A percentile compares a stretch with the other conserved stretches of the same genome.
phyloP scores from a whole-genome alignment of 2,329 filamentous ascomycete species.

The Epicoccum sorghinum region DNA sequence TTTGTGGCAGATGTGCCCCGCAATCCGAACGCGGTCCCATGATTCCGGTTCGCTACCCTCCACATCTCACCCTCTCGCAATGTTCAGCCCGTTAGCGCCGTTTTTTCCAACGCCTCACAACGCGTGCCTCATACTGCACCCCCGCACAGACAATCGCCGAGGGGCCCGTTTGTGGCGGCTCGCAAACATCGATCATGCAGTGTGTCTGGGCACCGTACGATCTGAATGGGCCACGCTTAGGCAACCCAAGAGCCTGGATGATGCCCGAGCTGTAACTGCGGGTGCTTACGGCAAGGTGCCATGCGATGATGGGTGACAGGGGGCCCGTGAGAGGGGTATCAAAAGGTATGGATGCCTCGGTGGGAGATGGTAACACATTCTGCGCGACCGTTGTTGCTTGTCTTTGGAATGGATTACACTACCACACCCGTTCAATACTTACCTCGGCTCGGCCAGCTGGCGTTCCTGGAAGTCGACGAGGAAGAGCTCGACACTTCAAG shows the following conservation, averaged over 20 bases:
- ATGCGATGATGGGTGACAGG: slow-evolving; percentile 22
- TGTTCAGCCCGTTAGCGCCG: slow-evolving; percentile 5
- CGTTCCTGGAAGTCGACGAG: slow-evolving; percentile 39
- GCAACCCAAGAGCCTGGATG: slow-evolving; percentile 14
- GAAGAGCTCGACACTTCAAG: slow-evolving; percentile 39
- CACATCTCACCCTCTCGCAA: slow-evolving; percentile 14
- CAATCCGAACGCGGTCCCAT: slow-evolving; percentile 5
- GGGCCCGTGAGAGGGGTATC: slow-evolving; percentile 19
- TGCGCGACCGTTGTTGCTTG: slow-evolving; percentile 16
- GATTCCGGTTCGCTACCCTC: slow-evolving; percentile 10
- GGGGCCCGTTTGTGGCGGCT: slow-evolving; percentile 13
- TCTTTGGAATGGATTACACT: slow-evolving; percentile 26
- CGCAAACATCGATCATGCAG: slow-evolving; percentile 17
- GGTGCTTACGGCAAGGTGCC: slow-evolving; percentile 22
- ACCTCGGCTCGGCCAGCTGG: slow-evolving; percentile 32
- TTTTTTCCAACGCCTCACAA: slow-evolving; percentile 7
- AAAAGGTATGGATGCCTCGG: slow-evolving; percentile 19
- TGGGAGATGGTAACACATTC: not conserved
- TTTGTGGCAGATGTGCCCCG: slow-evolving; percentile 5
- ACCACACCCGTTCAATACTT: slow-evolving; percentile 19
- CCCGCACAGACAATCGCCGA: slow-evolving; percentile 18
- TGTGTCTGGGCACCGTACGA: slow-evolving; percentile 11
- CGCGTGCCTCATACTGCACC: slow-evolving; percentile 8
- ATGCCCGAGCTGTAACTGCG: slow-evolving; percentile 15
- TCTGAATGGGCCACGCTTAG: slow-evolving; percentile 16